Conservation (phyloP, 1,284 basidiomycete species). For the Tilletia setariae region DNA sequence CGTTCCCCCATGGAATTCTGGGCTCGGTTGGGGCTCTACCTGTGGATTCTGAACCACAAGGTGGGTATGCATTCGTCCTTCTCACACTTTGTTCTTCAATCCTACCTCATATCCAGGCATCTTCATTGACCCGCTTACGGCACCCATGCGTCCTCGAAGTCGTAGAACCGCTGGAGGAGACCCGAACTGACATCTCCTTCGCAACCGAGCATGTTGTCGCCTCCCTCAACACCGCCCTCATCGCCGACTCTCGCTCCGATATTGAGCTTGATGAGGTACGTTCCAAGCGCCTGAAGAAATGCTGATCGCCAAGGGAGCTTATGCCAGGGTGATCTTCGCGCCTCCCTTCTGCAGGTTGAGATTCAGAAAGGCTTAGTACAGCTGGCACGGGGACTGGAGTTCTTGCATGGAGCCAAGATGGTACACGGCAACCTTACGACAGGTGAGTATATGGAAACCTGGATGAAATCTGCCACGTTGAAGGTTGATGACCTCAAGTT, state of each 20-base stretch:
- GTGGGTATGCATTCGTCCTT: too few relatives aligned
- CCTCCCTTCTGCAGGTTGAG: slow-evolving; percentile 57
- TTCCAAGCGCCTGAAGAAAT: slow-evolving; percentile 83
- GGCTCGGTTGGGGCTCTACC: too few relatives aligned
- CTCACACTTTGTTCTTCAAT: too few relatives aligned
- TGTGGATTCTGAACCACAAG: too few relatives aligned
- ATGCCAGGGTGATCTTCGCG: neutral
- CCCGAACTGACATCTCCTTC: slow-evolving; percentile 75
- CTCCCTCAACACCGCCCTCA: slow-evolving; percentile 28
- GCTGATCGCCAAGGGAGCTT: slow-evolving; percentile 56
- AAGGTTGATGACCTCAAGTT: too few relatives aligned
- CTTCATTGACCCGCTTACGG: slow-evolving; percentile 76
- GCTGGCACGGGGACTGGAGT: slow-evolving; percentile 84
- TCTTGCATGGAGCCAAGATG: slow-evolving; percentile 82
- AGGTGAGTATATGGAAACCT: slow-evolving; percentile 61
- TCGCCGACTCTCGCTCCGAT: slow-evolving; percentile 28
- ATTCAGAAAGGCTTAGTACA: slow-evolving; percentile 96
- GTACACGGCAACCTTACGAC: slow-evolving; percentile 88
- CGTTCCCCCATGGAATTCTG: slow-evolving; percentile 12
- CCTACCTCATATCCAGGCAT: slow-evolving; percentile 62
- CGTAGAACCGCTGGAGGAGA: slow-evolving; percentile 96
- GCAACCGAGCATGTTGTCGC: slow-evolving; percentile 71
- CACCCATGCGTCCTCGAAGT: slow-evolving; percentile 97
- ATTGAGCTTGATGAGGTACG: slow-evolving; percentile 60
- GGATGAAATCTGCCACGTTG: too few relatives aligned